A percentile compares a stretch with the other conserved stretches of the same genome.
Evolutionary conservation across 148 eudicot species (phyloP).

Genomic region (Cornus florida): DNA sequence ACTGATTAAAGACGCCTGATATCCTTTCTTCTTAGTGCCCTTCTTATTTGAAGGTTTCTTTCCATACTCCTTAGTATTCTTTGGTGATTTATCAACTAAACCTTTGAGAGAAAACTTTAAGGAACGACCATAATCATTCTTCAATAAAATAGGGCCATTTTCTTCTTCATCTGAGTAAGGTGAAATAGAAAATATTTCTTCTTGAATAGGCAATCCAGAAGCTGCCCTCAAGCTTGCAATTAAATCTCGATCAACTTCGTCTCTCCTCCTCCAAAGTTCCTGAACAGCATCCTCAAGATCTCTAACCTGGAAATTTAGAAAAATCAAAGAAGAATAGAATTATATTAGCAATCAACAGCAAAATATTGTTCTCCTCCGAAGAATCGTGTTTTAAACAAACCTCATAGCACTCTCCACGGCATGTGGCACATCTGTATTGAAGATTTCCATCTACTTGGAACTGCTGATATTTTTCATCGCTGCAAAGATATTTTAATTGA

Average conservation of each 20-base stretch:
- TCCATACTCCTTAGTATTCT: slow-evolving; percentile 62
- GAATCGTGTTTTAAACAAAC: slow-evolving; percentile 28
- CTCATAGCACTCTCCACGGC: slow-evolving; percentile 97
- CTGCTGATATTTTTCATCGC: slow-evolving; percentile 85
- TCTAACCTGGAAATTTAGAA: slow-evolving; percentile 49
- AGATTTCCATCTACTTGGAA: slow-evolving; percentile 93
- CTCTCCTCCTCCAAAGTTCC: slow-evolving; percentile 93
- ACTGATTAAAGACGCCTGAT: slow-evolving; percentile 29
- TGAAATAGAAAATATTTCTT: slow-evolving; percentile 83
- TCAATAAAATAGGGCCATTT: slow-evolving; percentile 41
- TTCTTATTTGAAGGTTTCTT: slow-evolving; percentile 68
- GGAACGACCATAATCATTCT: slow-evolving; percentile 63
- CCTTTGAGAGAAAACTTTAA: slow-evolving; percentile 71
- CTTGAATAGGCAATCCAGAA: slow-evolving; percentile 93
- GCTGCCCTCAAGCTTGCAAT: slow-evolving; percentile 86
- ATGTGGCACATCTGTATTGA: slow-evolving; percentile 85
- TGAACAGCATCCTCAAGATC: slow-evolving; percentile 93
- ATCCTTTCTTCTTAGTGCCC: slow-evolving; percentile 54
- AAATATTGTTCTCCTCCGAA: background rate
- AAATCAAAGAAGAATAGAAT: background rate
- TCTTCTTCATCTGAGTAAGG: slow-evolving; percentile 98
- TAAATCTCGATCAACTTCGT: slow-evolving; percentile 72
- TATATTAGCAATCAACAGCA: background rate
- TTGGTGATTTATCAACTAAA: slow-evolving; percentile 68
- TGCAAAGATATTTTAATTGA: slow-evolving; percentile 26